A percentile compares a stretch with the other conserved stretches of the same genome.
Evolutionary conservation across 768 basidiomycete species (phyloP).

Genomic region (Polyporus arcularius): DNA sequence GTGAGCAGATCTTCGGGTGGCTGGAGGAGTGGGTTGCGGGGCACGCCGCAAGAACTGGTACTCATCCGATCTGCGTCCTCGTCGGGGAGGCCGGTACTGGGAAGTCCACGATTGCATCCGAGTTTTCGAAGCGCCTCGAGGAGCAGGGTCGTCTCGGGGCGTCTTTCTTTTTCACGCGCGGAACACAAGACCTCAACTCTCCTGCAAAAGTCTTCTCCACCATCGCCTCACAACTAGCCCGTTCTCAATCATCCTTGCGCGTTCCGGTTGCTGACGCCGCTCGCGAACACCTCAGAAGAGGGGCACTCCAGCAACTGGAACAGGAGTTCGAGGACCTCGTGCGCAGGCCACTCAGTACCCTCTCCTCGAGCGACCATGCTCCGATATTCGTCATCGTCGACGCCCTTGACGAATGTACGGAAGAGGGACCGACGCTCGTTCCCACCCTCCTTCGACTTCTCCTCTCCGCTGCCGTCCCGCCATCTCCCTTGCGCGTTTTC

Average conservation of each 20-base stretch:
- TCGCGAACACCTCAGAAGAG: background rate
- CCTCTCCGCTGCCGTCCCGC: background rate
- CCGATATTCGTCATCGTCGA: conserved; percentile 37
- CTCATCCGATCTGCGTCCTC: background rate
- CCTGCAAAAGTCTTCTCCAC: conserved; percentile 33
- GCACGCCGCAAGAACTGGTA: conserved; percentile 11
- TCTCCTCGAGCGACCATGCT: background rate
- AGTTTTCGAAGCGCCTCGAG: conserved; percentile 29
- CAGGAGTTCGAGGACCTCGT: conserved; percentile 12
- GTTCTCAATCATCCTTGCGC: conserved; percentile 2
- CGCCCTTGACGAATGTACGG: conserved; percentile 37
- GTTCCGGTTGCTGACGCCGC: conserved; percentile 8
- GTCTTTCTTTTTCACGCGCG: conserved; percentile 35
- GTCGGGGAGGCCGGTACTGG: conserved; percentile 38
- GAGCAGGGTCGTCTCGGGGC: conserved; percentile 30
- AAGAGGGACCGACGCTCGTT: background rate
- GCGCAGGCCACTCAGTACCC: conserved; percentile 1
- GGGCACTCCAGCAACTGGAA: background rate
- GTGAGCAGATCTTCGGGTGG: background rate
- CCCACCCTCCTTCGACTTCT: background rate
- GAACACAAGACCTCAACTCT: conserved; percentile 18
- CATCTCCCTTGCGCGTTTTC: background rate
- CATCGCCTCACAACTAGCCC: conserved; percentile 32
- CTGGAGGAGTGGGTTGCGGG: conserved; percentile 23
- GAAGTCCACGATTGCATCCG: conserved; percentile 39